These are phyloP conservation scores for Dillenia suffruticosa DNA, from an alignment of 164 flowering plant genomes.

Conservation along the genomic window DNA sequence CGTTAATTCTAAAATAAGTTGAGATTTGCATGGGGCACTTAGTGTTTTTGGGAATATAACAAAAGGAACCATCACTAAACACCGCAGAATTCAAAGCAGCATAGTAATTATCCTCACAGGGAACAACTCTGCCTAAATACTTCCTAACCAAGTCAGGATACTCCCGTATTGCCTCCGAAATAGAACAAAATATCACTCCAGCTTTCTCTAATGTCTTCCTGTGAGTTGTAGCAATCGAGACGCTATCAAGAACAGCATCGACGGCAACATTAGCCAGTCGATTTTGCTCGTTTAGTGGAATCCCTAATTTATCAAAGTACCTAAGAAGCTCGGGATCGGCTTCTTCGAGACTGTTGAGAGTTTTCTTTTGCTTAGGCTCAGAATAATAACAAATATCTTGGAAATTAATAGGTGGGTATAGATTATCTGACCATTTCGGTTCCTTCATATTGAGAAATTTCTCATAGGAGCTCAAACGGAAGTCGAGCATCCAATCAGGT, in stretches of 20 bases:
- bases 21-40: conserved; percentile 90
- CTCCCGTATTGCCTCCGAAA: conserved; percentile 86
- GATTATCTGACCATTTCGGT: conserved; percentile 90
- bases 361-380: conserved; percentile 84
- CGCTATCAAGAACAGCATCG: conserved; percentile 92
- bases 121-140: conserved; percentile 79
- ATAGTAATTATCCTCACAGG: conserved; percentile 76
- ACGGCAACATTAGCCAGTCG: conserved; percentile 94
- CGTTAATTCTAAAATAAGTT: conserved; percentile 89
- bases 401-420: conserved; percentile 66
- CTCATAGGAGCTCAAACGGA: conserved; percentile 61
- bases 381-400: conserved; percentile 82
- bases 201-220: conserved; percentile 65
- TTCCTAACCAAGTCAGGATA: conserved; percentile 81
- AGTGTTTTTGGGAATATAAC: conserved; percentile 79
- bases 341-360: conserved; percentile 74
- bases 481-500: conserved; percentile 95
- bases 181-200: conserved; percentile 92
- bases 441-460: conserved; percentile 70
- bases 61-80: conserved; percentile 95
- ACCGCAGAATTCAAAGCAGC: conserved; percentile 89
- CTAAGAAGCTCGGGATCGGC: conserved; percentile 76
- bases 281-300: conserved; percentile 72
- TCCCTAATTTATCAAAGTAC: conserved; percentile 67
- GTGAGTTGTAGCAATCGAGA: conserved; percentile 92